Evolutionary conservation across 345 rosid species (phyloP).

Genomic region (Hibiscus tridactylites): DNA sequence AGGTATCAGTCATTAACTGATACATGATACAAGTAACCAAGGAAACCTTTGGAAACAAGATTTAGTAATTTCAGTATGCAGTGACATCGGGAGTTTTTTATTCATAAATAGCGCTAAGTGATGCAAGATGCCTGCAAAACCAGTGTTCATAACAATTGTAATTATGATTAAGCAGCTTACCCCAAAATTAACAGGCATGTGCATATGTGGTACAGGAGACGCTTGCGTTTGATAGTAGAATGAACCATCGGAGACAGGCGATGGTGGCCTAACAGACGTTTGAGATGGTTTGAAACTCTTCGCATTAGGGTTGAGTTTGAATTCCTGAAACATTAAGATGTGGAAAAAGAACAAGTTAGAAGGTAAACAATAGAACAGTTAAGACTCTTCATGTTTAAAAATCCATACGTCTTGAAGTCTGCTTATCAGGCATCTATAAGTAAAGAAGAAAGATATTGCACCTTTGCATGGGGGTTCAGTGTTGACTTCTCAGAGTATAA

Average conservation of each 20-base stretch:
- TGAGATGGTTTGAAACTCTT: slow-evolving; percentile 71
- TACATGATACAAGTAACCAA: background rate
- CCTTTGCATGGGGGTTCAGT: slow-evolving; percentile 86
- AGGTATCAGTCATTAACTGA: background rate
- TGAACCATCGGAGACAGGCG: slow-evolving; percentile 59
- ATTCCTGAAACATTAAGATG: slow-evolving; percentile 50
- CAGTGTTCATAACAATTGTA: background rate
- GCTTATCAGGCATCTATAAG: background rate
- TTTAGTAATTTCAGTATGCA: background rate
- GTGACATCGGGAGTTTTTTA: background rate
- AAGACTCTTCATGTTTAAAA: background rate
- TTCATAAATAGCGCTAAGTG: too few species aligned
- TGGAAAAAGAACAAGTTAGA: background rate
- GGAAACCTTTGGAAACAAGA: background rate
- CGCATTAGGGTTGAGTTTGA: slow-evolving; percentile 88
- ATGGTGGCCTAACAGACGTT: slow-evolving; percentile 43
- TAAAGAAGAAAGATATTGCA: slow-evolving; percentile 14
- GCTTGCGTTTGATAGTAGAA: slow-evolving; percentile 49
- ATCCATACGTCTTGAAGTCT: background rate
- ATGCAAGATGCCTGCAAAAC: background rate
- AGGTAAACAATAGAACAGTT: background rate
- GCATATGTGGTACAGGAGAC: slow-evolving; percentile 55
- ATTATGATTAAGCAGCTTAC: slow-evolving; percentile 31
- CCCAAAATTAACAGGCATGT: slow-evolving; percentile 61
- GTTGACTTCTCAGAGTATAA: slow-evolving; percentile 70